Evolutionary conservation across 495 filamentous ascomycete species (phyloP).

Genomic region (Penicilliopsis zonata): DNA sequence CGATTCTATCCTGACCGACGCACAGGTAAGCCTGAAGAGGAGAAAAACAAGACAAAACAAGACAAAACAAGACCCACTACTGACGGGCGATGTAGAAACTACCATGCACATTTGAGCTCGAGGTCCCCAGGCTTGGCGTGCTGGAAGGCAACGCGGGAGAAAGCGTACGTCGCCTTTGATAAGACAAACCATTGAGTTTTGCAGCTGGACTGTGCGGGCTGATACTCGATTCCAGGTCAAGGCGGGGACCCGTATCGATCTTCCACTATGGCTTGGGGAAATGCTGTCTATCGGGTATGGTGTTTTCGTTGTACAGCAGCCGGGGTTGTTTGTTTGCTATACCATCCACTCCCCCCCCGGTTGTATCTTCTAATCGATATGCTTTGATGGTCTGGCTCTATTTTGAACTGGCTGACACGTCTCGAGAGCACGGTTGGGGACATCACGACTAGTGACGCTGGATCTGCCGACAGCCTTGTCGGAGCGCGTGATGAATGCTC

Average conservation of each 20-base stretch:
- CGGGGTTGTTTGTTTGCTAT: constrained; percentile 2
- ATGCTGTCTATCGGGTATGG: constrained; percentile 78
- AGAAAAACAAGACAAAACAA: not conserved
- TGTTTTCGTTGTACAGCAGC: constrained; percentile 2
- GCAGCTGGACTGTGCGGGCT: no score
- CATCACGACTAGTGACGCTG: constrained; percentile 58
- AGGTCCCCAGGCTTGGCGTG: constrained; percentile 76
- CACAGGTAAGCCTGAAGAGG: constrained; percentile 45
- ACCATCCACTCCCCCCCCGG: no score
- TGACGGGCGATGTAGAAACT: constrained; percentile 56
- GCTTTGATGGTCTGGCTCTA: no score
- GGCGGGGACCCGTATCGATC: constrained; percentile 61
- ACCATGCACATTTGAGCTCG: constrained; percentile 85
- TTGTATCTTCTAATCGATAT: no score
- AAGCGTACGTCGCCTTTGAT: constrained; percentile 29
- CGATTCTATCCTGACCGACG: constrained; percentile 85
- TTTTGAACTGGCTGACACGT: constrained; percentile 5
- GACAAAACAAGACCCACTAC: no score
- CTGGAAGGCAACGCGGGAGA: constrained; percentile 66
- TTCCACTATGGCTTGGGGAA: constrained; percentile 95
- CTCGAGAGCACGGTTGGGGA: constrained; percentile 36
- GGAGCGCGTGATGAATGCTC: constrained; percentile 72
- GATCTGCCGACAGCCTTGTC: constrained; percentile 71
- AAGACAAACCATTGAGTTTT: not conserved
- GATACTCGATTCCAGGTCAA: constrained; percentile 46